Evolutionary conservation across 2,329 filamentous ascomycete genomes (phyloP).

Genomic region (Exophiala alcalophila): DNA sequence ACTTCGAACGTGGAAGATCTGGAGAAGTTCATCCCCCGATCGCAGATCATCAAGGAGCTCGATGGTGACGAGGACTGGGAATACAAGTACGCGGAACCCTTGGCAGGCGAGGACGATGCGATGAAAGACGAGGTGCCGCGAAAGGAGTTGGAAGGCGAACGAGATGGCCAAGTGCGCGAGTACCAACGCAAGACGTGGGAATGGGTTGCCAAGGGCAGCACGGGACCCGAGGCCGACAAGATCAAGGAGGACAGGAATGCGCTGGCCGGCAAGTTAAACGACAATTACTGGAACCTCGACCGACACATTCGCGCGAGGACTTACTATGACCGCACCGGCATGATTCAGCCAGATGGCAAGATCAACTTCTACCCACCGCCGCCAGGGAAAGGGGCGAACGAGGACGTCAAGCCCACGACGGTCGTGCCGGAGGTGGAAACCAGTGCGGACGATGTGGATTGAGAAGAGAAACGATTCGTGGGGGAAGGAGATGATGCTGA

Average conservation of each 20-base stretch:
- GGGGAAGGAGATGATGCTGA: no score
- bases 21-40: constrained; percentile 67
- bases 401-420: constrained; percentile 13
- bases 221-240: constrained; percentile 46
- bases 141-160: constrained; percentile 61
- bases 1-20: constrained; percentile 66
- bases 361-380: constrained; percentile 65
- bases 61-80: constrained; percentile 82
- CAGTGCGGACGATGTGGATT: constrained; percentile 29
- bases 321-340: constrained; percentile 77
- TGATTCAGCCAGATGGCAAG: constrained; percentile 65
- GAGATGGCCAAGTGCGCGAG: constrained; percentile 64
- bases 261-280: constrained; percentile 62
- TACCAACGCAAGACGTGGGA: constrained; percentile 71
- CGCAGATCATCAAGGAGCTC: constrained; percentile 70
- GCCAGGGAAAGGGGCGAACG: constrained; percentile 15
- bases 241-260: constrained; percentile 58
- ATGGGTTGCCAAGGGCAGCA: constrained; percentile 66
- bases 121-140: constrained; percentile 68
- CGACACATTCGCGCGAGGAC: constrained; percentile 79
- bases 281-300: constrained; percentile 86
- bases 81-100: constrained; percentile 78
- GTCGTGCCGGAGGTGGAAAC: constrained; percentile 13
- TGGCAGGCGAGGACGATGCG: constrained; percentile 68
- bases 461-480: no score